Conservation (phyloP, 2,329 filamentous ascomycete species). For the Claviceps arundinis region DNA sequence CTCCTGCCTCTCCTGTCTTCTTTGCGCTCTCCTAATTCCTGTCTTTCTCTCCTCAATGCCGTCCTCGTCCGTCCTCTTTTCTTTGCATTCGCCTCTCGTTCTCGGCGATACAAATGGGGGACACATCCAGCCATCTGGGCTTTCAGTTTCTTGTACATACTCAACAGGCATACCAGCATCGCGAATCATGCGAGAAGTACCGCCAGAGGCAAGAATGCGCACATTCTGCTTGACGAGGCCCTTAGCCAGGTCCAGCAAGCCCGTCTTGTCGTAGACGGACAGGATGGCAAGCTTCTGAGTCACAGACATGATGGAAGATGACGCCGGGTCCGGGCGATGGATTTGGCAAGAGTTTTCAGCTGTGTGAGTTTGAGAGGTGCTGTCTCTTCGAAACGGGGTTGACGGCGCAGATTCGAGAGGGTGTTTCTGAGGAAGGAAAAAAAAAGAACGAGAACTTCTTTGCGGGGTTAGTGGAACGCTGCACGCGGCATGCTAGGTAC, state of each 20-base stretch:
- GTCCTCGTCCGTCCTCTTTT: background rate
- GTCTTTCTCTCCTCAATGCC: background rate
- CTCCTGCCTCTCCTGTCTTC: background rate
- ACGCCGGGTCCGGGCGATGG: background rate
- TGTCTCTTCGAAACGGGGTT: background rate
- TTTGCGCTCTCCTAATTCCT: background rate
- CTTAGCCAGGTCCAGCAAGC: conserved; percentile 82
- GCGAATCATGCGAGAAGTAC: conserved; percentile 90
- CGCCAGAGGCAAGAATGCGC: conserved; percentile 84
- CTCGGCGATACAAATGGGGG: too few relatives aligned
- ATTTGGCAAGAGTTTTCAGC: background rate
- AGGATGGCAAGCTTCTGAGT: conserved; percentile 67
- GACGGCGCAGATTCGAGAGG: background rate
- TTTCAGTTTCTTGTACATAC: conserved; percentile 34
- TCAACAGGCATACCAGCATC: conserved; percentile 93
- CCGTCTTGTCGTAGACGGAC: conserved; percentile 98
- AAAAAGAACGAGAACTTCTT: background rate
- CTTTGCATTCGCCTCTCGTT: background rate
- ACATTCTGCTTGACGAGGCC: conserved; percentile 81
- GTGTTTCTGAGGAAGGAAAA: background rate
- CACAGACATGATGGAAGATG: conserved; percentile 21
- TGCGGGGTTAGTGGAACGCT: background rate
- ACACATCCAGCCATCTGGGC: too few relatives aligned
- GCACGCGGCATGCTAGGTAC: too few relatives aligned
- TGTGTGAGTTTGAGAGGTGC: background rate